Evolutionary conservation across 345 rosid species (phyloP).

Genomic region (Pugionium dolabratum): DNA sequence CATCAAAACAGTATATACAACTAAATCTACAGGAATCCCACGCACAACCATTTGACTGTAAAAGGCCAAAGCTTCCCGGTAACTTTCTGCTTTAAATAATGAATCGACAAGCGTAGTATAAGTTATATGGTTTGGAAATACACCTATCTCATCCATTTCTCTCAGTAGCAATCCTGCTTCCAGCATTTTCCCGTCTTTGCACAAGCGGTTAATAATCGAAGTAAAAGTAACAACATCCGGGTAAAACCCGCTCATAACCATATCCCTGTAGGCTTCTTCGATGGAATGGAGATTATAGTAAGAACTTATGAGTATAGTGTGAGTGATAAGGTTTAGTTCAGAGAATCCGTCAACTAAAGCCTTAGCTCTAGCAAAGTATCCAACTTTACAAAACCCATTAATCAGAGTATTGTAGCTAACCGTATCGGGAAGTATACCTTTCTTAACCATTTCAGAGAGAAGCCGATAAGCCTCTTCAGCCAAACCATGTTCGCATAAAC

Average conservation of each 20-base stretch:
- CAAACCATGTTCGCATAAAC: constrained; percentile 68
- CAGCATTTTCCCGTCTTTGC: constrained; percentile 57
- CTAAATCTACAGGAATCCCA: constrained; percentile 72
- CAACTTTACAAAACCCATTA: constrained; percentile 73
- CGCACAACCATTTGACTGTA: constrained; percentile 77
- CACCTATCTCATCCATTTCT: constrained; percentile 71
- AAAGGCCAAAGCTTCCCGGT: constrained; percentile 60
- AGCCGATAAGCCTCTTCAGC: constrained; percentile 59
- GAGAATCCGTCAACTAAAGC: constrained; percentile 54
- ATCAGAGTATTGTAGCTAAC: constrained; percentile 70
- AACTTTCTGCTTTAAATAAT: constrained; percentile 56
- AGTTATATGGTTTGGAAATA: constrained; percentile 67
- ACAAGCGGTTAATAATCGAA: constrained; percentile 68
- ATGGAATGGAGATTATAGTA: constrained; percentile 59
- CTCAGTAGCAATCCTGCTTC: constrained; percentile 62
- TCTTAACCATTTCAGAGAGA: constrained; percentile 77
- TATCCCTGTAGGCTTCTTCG: constrained; percentile 67
- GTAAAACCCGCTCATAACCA: constrained; percentile 55
- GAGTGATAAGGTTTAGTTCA: constrained; percentile 61
- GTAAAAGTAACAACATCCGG: constrained; percentile 82
- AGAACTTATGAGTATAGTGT: constrained; percentile 69
- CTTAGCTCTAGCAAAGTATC: constrained; percentile 64
- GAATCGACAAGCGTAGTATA: constrained; percentile 72
- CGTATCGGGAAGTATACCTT: constrained; percentile 54
- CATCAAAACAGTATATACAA: constrained; percentile 69